These are phyloP conservation scores for Blastobotrys chiropterorum DNA, from an alignment of 805 yeast species.

Conservation along the genomic window DNA sequence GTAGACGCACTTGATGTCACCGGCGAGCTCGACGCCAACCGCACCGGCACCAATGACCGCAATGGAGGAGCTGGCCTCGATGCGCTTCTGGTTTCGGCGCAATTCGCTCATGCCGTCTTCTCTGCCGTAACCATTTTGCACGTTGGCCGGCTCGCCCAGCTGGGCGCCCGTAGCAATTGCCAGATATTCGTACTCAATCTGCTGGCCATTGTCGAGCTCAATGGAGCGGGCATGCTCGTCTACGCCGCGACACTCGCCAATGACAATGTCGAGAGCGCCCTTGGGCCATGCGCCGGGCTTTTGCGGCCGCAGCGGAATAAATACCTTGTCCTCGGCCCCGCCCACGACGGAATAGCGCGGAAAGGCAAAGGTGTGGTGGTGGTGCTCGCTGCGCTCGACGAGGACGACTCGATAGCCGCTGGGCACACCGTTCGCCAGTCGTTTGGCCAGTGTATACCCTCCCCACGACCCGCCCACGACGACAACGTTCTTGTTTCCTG, in stretches of 20 bases:
- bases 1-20: constrained; percentile 10
- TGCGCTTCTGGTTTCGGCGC: constrained; percentile 2
- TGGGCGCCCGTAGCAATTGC: constrained; percentile 11
- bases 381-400: constrained; percentile 4
- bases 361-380: constrained; percentile 9
- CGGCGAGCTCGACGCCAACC: constrained; percentile 14
- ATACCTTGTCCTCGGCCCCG: constrained; percentile 8
- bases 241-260: constrained; percentile 3
- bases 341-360: constrained; percentile 10
- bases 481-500: too few relatives aligned
- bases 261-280: constrained; percentile 3
- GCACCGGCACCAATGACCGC: constrained; percentile 15
- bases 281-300: constrained; percentile 1
- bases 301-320: constrained; percentile 9
- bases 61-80: constrained; percentile 6
- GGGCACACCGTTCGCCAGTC: constrained; percentile 7
- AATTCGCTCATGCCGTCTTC: constrained; percentile 8
- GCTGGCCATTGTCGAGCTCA: constrained; percentile 2
- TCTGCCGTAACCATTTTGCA: too few relatives aligned
- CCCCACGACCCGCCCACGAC: constrained; percentile 13
- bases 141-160: background rate
- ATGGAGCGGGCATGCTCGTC: background rate
- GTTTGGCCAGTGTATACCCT: constrained; percentile 12
- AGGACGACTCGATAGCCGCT: constrained; percentile 5
- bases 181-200: constrained; percentile 4